phyloP scores from a whole-genome alignment of 345 rosid genomes.

The Aquilaria yunnanensis region DNA sequence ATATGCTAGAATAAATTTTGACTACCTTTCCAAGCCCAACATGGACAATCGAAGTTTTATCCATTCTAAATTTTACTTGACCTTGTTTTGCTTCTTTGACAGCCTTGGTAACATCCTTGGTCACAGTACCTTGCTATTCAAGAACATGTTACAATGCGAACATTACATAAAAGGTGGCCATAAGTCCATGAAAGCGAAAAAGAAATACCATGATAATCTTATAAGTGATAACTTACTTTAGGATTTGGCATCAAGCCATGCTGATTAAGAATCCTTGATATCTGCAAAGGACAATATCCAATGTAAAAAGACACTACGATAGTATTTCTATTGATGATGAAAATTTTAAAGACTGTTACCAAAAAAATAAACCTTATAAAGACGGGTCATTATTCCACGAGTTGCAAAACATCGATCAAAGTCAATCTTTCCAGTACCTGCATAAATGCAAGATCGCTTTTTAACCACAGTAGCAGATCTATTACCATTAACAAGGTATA shows the following conservation, averaged over 20 bases:
- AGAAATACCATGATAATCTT: conserved; percentile 20
- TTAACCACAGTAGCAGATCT: conserved; percentile 8
- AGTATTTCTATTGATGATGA: no score
- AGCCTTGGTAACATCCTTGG: conserved; percentile 63
- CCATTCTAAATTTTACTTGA: conserved; percentile 82
- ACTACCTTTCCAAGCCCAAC: conserved; percentile 89
- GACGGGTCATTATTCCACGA: conserved; percentile 63
- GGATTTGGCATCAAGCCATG: conserved; percentile 87
- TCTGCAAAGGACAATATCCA: conserved; percentile 28
- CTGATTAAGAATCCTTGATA: conserved; percentile 81
- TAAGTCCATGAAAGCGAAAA: background rate
- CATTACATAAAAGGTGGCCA: conserved; percentile 1
- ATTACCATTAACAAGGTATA: no score
- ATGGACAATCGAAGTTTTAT: conserved; percentile 85
- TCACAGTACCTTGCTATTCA: conserved; percentile 82
- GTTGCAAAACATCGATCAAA: conserved; percentile 84
- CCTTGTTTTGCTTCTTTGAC: conserved; percentile 74
- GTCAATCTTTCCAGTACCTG: conserved; percentile 78
- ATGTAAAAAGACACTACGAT: conserved; percentile 4
- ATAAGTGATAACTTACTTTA: conserved; percentile 31
- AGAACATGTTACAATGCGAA: conserved; percentile 12
- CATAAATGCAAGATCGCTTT: conserved; percentile 17
- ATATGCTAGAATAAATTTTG: background rate
- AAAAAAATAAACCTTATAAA: conserved; percentile 57
- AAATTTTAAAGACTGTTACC: conserved; percentile 3